Evolutionary conservation across 75 land plant genomes (phyloP), one percentile per base, ranked within the genome.

Genomic region (Cunninghamia lanceolata): DNA sequence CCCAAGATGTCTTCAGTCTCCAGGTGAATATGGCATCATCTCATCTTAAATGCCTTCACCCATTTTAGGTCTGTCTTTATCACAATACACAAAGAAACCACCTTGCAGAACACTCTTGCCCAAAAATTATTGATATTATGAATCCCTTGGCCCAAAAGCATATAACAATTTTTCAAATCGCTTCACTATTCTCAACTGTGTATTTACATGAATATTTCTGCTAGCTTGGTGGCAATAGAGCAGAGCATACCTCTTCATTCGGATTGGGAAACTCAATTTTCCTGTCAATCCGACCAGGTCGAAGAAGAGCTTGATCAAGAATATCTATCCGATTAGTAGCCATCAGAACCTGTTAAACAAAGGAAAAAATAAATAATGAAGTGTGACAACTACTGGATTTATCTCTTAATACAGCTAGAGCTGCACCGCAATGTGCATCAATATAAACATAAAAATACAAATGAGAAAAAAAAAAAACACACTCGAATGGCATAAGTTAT

Each of bases 211-310:
- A 25, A 78, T 16, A 85, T 68, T 82, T 53, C 34, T 85, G 15
- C 84, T 38, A 82, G 30, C 14, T 40, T n/a, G 40, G 36, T 17
- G 40, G 52, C 4, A 52, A 56, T 77, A n/a, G 9, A 43, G 59
- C 2, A 71, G 34, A 70, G 28, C 82, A 85, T 90, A 97, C 99
- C 94, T 96, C 99, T 88, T 94, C 99, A 86, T 94, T 97, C 9
- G 99, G 99, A 88, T 97, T 97, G 34, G 99, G 99, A 85, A 97
- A 97, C 90, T 97, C 99, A 84, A 97, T 97, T 85, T 97, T 97
- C 85, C 99, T 90, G 90, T 97, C 99, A 86, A 97, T 97, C 19
- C 99, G 90, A 47, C 99, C 99, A 75, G 99, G 99, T 66, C 99
- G 94, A 13, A 97, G 94, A 40, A 97, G 98, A 43, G 99, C 99